Evolutionary conservation across 177 flowering plant species (phyloP), one percentile per base, ranked within the genome.

Genomic region (Tripterygium wilfordii): DNA sequence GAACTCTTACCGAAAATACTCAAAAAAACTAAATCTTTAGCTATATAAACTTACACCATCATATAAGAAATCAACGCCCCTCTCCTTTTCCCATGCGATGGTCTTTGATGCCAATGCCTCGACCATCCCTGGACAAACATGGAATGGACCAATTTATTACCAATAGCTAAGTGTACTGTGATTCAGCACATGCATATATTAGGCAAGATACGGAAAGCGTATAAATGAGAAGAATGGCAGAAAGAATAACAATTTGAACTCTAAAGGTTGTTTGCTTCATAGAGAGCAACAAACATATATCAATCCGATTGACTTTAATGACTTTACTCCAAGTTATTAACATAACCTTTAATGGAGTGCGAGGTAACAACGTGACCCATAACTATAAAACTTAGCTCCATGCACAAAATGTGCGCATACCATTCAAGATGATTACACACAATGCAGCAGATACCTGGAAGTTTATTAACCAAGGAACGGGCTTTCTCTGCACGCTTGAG

Each of bases 401-500:
- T n/a, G n/a, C n/a, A n/a, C n/a, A n/a, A n/a, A n/a, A n/a, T n/a
- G n/a, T n/a, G n/a, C n/a, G n/a, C n/a, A n/a, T n/a, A n/a, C n/a
- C n/a, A n/a, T n/a, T n/a, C n/a, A n/a, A n/a, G n/a, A n/a, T n/a
- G n/a, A n/a, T n/a, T 30, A 30, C 33, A 6, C 7, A 6, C 8
- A 30, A 40, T 8, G 27, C 15, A 14, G 56, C 29, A 17, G 8
- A 0, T 68, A 79, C 89, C 81, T 62, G 89, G 89, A 48, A 82
- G 77, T 57, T 79, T 82, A 51, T 50, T 79, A 19, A 75, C 81
- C 60, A 79, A 36, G 10, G 71, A 22, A 41, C 89, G 83, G 33
- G 89, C 89, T 68, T 82, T 82, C 63, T 82, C 89, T 50, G 89
- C 89, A 41, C 85, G 81, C 55, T 79, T 82, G 53, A 82, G 78